Evolutionary conservation across 768 basidiomycete genomes (phyloP).

Genomic region (Suillus subaureus): DNA sequence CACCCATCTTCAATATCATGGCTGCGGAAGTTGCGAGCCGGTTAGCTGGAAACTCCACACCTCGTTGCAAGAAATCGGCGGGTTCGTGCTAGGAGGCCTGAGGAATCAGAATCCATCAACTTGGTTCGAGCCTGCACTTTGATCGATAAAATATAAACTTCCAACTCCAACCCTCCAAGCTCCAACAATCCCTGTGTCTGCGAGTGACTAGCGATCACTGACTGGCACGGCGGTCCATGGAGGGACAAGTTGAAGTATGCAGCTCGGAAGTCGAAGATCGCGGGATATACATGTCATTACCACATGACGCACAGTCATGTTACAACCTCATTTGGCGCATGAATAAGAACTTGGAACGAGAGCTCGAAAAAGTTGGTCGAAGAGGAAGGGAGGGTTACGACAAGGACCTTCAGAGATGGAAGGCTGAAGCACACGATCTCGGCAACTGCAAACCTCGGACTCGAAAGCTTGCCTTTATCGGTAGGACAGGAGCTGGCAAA

Average conservation of each 20-base stretch:
- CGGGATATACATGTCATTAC: neutral
- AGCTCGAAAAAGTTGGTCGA: neutral
- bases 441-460: neutral
- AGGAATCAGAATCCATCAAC: neutral
- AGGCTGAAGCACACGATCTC: neutral
- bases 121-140: neutral
- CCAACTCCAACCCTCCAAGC: neutral
- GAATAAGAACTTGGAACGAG: neutral
- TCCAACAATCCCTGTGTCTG: neutral
- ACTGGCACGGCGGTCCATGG: neutral
- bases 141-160: neutral
- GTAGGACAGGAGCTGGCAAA: constrained; percentile 1
- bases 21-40: neutral
- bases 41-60: neutral
- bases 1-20: neutral
- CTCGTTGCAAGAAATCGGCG: neutral
- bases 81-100: neutral
- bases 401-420: neutral
- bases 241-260: neutral
- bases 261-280: neutral
- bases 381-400: neutral
- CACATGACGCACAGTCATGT: neutral
- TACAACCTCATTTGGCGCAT: neutral
- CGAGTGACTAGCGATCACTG: neutral
- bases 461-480: neutral